phyloP scores from a whole-genome alignment of 2,329 filamentous ascomycete species.

The Aspergillus hiratsukae region DNA sequence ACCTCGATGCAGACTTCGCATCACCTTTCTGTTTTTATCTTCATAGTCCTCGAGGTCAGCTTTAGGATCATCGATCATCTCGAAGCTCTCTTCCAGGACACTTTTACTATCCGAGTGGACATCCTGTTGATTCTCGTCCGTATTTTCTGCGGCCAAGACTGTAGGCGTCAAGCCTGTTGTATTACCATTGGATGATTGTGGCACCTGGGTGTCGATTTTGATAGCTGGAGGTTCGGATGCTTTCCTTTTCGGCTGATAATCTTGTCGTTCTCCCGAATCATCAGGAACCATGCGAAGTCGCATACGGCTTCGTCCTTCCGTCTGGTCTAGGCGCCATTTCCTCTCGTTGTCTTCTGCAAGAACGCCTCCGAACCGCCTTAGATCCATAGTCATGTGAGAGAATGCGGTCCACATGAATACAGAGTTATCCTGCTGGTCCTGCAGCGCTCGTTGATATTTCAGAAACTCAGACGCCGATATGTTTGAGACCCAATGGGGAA shows the following conservation, averaged over 20 bases:
- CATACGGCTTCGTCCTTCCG: slow-evolving; percentile 94
- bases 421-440: slow-evolving; percentile 90
- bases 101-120: slow-evolving; percentile 34
- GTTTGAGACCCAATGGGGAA: slow-evolving; percentile 89
- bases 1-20: slow-evolving; percentile 84
- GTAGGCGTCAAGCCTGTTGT: slow-evolving; percentile 35
- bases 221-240: slow-evolving; percentile 49
- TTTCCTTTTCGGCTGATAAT: slow-evolving; percentile 81
- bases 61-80: slow-evolving; percentile 90
- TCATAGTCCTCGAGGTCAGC: slow-evolving; percentile 82
- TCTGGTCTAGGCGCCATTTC: slow-evolving; percentile 93
- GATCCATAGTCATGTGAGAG: slow-evolving; percentile 70
- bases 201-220: slow-evolving; percentile 44
- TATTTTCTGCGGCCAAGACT: slow-evolving; percentile 26
- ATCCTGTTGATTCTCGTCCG: slow-evolving; percentile 27
- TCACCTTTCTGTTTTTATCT: slow-evolving; percentile 97
- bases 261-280: slow-evolving; percentile 60
- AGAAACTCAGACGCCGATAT: slow-evolving; percentile 89
- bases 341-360: slow-evolving; percentile 61
- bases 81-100: slow-evolving; percentile 81
- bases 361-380: slow-evolving; percentile 75
- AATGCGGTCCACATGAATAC: slow-evolving; percentile 72
- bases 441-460: slow-evolving; percentile 81
- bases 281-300: slow-evolving; percentile 81
- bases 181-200: slow-evolving; percentile 39